Base-by-base conservation (phyloP, 768 basidiomycete genomes). In the Amanita subjunquillea region DNA sequence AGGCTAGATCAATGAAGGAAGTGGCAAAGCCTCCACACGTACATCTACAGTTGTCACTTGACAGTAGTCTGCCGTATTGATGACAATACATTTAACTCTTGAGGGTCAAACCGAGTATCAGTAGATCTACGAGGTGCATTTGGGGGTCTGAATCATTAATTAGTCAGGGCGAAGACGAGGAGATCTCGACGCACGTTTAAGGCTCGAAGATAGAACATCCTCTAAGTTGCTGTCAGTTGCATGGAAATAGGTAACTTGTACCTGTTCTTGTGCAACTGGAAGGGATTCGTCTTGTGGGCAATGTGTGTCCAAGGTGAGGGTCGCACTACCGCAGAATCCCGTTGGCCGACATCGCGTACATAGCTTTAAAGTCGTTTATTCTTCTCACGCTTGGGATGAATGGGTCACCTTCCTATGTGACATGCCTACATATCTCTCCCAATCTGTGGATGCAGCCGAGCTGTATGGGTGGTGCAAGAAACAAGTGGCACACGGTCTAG, bases 51-150 rank as follows among this genome's bases (percentile, higher is more conserved):
- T 90, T 2, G 95, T 99, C 0, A 80, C 82, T 57, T 93, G 88
- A 62, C 96, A 99, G 63, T 98, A 99, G 63, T 98, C 94, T 1
- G 94, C 95, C 0, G 96, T 99, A 61, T 99, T 98, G 62, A 99
- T 83, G 23, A 95, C 69, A 17, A 91, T 71, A 63, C 91, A 93
- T 80, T 83, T 30, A 98, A 65, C 54, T 93, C 85, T 3, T 73
- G 73, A 6, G 77, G 56, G 63, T 96, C 93, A 30, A 82, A 77
- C n/a, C 87, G 79, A 4, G 80, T 79, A 47, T 99, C 95, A 17
- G 72, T 72, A 1, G 94, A 97, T 59, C 78, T 79, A 2, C 93
- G 81, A 43, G 72, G 67, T 55, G 63, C 72, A 58, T 59, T 62
- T 6, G 60, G 54, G 62, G 76, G 63, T 63, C 83, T 71, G 49